These are phyloP conservation scores for Plasmopara halstedii DNA, from an alignment of 352 stramenopile species.

Conservation along the genomic window DNA sequence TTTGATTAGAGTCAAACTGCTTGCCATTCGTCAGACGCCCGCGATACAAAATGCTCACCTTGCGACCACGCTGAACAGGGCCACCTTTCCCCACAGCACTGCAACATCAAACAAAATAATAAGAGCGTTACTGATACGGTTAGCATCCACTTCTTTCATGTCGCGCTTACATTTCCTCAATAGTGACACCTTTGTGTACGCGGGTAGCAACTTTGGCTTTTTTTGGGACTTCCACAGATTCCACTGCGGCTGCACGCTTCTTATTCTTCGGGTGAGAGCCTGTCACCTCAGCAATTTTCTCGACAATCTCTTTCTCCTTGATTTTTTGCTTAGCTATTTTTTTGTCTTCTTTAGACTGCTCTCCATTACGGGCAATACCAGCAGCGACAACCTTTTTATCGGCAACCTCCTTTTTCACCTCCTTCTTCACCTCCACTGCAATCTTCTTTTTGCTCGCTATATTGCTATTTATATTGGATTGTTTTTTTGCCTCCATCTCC, in stretches of 20 bases:
- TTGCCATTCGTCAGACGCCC: constrained; percentile 78
- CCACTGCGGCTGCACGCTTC: constrained; percentile 55
- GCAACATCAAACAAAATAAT: constrained; percentile 5
- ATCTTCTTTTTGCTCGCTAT: neutral
- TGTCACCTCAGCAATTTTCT: constrained; percentile 47
- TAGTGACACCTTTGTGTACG: constrained; percentile 71
- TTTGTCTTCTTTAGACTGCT: neutral
- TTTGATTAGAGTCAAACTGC: constrained; percentile 75
- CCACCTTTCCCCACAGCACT: constrained; percentile 70
- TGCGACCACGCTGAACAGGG: constrained; percentile 45
- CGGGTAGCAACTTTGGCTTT: constrained; percentile 58
- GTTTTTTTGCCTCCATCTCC: constrained; percentile 19
- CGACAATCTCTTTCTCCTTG: constrained; percentile 38
- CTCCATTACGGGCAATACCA: neutral
- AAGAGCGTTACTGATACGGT: constrained; percentile 6
- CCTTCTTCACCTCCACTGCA: constrained; percentile 16
- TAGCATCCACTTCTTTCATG: constrained; percentile 1
- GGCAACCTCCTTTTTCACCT: constrained; percentile 17
- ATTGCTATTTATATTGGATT: constrained; percentile 2
- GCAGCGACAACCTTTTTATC: constrained; percentile 22
- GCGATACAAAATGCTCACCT: constrained; percentile 78
- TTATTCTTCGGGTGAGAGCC: constrained; percentile 33
- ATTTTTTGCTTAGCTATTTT: constrained; percentile 25
- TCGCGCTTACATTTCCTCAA: constrained; percentile 61
- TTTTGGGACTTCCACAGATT: constrained; percentile 63